Conservation (phyloP, 2,329 filamentous ascomycete species). For the Cladosporium oxysporum region DNA sequence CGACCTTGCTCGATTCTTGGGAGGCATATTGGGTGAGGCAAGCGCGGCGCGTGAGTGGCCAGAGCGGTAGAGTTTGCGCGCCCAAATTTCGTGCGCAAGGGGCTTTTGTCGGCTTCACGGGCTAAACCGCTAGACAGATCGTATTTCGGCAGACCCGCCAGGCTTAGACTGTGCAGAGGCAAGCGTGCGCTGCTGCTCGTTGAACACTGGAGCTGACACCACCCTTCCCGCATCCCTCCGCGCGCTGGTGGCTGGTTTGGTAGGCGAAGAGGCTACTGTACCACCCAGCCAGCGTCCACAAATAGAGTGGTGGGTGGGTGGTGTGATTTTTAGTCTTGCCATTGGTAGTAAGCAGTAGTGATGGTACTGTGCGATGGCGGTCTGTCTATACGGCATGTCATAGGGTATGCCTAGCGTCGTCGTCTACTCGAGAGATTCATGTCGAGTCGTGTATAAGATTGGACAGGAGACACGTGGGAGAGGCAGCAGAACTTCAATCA, state of each 20-base stretch:
- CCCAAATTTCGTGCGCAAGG: not conserved
- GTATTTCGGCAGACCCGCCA: conserved; percentile 4
- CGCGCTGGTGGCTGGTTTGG: not conserved
- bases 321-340: not conserved
- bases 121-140: not conserved
- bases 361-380: not conserved
- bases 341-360: not conserved
- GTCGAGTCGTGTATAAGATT: not conserved
- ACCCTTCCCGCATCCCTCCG: conserved; percentile 5
- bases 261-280: not conserved
- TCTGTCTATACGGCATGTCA: not conserved
- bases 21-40: not conserved
- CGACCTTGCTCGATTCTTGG: not conserved
- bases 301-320: not conserved
- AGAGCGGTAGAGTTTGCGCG: conserved; percentile 1
- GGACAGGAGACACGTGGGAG: not conserved
- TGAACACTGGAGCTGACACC: not conserved
- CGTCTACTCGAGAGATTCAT: not conserved
- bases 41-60: not conserved
- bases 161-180: not conserved
- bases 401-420: not conserved
- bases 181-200: not conserved
- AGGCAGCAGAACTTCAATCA: not conserved
- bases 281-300: not conserved
- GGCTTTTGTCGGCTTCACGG: conserved; percentile 1